A percentile compares a stretch with the other conserved stretches of the same genome.
These are phyloP conservation scores for Fusarium albidum DNA, from an alignment of 2,329 filamentous ascomycete genomes.

Conservation along the genomic window DNA sequence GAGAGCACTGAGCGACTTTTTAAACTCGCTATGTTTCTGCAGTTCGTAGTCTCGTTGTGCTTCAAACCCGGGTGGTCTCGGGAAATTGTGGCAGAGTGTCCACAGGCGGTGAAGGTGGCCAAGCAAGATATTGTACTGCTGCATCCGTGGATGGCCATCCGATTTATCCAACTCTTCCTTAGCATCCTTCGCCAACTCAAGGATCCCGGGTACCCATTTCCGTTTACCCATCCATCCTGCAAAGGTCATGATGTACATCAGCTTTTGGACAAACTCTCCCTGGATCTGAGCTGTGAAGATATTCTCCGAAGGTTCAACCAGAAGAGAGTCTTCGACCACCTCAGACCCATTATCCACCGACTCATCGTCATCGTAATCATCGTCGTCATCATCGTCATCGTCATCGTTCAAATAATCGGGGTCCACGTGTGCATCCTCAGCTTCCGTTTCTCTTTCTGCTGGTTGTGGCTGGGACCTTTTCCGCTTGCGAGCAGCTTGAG, in stretches of 20 bases:
- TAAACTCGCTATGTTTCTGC: slow-evolving; percentile 5
- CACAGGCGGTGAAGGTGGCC: slow-evolving; percentile 20
- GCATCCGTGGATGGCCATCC: not conserved
- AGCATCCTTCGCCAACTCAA: not conserved
- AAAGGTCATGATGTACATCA: slow-evolving; percentile 13
- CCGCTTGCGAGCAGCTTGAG: not conserved
- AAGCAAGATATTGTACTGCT: slow-evolving; percentile 23
- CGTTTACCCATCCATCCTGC: slow-evolving; percentile 19
- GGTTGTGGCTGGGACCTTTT: not conserved
- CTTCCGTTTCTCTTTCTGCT: not conserved
- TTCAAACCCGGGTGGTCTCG: slow-evolving; percentile 12
- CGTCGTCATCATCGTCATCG: slow-evolving; percentile 4
- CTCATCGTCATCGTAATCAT: not conserved
- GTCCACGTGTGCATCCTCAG: not conserved
- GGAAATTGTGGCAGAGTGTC: slow-evolving; percentile 24
- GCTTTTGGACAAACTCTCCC: slow-evolving; percentile 7
- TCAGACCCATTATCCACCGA: not conserved
- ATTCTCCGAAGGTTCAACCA: slow-evolving; percentile 22
- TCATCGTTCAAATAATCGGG: not conserved
- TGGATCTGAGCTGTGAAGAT: slow-evolving; percentile 11
- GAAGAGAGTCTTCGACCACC: slow-evolving; percentile 29
- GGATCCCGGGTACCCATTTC: slow-evolving; percentile 20
- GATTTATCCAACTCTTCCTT: slow-evolving; percentile 2
- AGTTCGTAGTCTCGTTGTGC: slow-evolving; percentile 27
- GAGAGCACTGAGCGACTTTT: slow-evolving; percentile 16